Percentiles rank a stretch among this genome's conserved stretches.
Evolutionary conservation across 2,329 filamentous ascomycete genomes (phyloP).

Genomic region (Neofusicoccum cordaticola): DNA sequence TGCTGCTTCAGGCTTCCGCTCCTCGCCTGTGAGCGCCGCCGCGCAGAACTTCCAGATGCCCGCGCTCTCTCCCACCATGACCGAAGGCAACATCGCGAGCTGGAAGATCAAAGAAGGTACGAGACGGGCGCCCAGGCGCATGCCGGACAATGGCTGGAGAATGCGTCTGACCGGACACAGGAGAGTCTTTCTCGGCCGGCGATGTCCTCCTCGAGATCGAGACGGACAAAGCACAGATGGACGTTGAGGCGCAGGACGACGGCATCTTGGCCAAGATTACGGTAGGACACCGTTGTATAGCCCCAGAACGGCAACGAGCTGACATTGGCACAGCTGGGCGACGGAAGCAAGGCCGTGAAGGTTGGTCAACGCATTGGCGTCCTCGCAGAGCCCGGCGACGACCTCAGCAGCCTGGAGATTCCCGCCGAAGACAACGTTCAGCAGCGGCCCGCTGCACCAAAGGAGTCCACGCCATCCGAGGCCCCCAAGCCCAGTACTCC

Average conservation of each 20-base stretch:
- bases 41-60: conserved; percentile 91
- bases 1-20: conserved; percentile 57
- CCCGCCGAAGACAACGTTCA: conserved; percentile 56
- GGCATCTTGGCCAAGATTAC: conserved; percentile 83
- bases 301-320: neutral
- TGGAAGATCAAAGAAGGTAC: conserved; percentile 82
- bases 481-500: conserved; percentile 21
- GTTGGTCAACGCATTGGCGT: conserved; percentile 82
- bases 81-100: conserved; percentile 79
- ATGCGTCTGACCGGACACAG: conserved; percentile 30
- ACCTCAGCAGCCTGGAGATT: conserved; percentile 70
- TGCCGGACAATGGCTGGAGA: neutral
- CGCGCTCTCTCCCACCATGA: conserved; percentile 89
- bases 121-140: conserved; percentile 11
- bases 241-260: conserved; percentile 89
- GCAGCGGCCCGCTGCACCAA: conserved; percentile 23
- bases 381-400: conserved; percentile 77
- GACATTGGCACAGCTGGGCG: conserved; percentile 46
- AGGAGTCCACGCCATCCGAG: conserved; percentile 33
- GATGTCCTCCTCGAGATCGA: conserved; percentile 90
- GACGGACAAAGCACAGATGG: conserved; percentile 93
- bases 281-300: conserved; percentile 29
- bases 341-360: conserved; percentile 72
- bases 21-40: conserved; percentile 61
- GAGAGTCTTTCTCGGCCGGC: conserved; percentile 75